Percentiles rank a stretch among this genome's conserved stretches.
Conservation (phyloP, 371 early-diverging fungal genomes). For the Mucor racemosus region DNA sequence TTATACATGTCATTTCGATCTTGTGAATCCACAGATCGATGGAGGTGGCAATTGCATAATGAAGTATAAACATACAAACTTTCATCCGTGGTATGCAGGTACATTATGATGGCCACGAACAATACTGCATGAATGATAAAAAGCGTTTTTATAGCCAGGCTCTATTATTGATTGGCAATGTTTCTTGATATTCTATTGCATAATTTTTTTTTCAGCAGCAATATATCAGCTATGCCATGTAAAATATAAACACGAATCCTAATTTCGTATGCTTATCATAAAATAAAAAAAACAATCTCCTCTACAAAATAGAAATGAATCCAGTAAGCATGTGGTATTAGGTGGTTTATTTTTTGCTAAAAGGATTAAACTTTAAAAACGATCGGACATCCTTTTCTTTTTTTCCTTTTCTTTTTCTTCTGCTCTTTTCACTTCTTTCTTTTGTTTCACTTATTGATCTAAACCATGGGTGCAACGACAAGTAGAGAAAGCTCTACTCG, state of each 20-base stretch:
- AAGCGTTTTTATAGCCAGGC: too few relatives aligned
- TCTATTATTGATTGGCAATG: not conserved
- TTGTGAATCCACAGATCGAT: not conserved
- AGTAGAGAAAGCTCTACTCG: conserved; percentile 26
- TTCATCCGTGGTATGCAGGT: not conserved
- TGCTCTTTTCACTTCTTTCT: not conserved
- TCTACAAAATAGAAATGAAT: not conserved
- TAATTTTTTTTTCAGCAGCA: too few relatives aligned
- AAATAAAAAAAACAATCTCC: too few relatives aligned
- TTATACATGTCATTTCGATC: not conserved
- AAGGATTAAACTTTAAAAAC: not conserved
- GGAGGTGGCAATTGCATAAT: not conserved
- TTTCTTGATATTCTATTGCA: not conserved
- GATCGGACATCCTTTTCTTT: conserved; percentile 3
- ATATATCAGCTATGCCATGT: too few relatives aligned
- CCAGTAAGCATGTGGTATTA: not conserved
- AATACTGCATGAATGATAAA: not conserved
- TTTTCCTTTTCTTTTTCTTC: not conserved
- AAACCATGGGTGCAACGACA: conserved; percentile 20
- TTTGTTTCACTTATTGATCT: conserved; percentile 1
- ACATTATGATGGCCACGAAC: not conserved
- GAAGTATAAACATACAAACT: not conserved
- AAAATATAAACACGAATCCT: too few relatives aligned
- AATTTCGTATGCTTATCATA: too few relatives aligned
- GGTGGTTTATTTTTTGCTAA: not conserved